A percentile compares a stretch with the other conserved stretches of the same genome.
Evolutionary conservation across 352 stramenopile species (phyloP).

Genomic region (Elongisporangium undulatum): DNA sequence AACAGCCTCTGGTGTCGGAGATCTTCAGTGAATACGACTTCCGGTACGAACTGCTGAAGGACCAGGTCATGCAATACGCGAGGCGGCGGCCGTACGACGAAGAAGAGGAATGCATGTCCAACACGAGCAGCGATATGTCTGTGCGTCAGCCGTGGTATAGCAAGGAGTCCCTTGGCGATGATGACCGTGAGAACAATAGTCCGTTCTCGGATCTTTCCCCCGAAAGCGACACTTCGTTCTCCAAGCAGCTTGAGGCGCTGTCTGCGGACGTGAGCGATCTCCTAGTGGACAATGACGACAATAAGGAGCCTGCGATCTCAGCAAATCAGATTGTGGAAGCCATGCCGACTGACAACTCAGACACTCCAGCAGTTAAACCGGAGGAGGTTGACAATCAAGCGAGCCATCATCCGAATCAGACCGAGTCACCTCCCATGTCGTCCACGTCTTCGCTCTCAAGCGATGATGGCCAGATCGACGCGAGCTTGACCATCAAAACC

Average conservation of each 20-base stretch:
- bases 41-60: constrained; percentile 36
- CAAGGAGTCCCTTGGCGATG: constrained; percentile 13
- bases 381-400: constrained; percentile 20
- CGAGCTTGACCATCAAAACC: constrained; percentile 16
- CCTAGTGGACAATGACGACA: constrained; percentile 15
- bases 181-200: constrained; percentile 22
- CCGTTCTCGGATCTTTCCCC: constrained; percentile 9
- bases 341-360: not conserved
- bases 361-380: not conserved
- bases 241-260: constrained; percentile 18
- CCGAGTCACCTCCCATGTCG: constrained; percentile 16
- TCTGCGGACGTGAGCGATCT: constrained; percentile 17
- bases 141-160: constrained; percentile 24
- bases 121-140: constrained; percentile 42
- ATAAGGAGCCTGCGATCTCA: constrained; percentile 15
- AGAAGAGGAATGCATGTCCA: constrained; percentile 58
- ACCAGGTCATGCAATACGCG: not conserved
- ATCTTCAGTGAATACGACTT: constrained; percentile 37
- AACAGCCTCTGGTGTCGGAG: constrained; percentile 30
- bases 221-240: constrained; percentile 2
- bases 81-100: constrained; percentile 19
- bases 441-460: constrained; percentile 37
- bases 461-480: constrained; percentile 30
- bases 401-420: constrained; percentile 11
- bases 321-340: constrained; percentile 2